Conservation (phyloP, 2,329 filamentous ascomycete genomes). For the Aspergillus tamarii region DNA sequence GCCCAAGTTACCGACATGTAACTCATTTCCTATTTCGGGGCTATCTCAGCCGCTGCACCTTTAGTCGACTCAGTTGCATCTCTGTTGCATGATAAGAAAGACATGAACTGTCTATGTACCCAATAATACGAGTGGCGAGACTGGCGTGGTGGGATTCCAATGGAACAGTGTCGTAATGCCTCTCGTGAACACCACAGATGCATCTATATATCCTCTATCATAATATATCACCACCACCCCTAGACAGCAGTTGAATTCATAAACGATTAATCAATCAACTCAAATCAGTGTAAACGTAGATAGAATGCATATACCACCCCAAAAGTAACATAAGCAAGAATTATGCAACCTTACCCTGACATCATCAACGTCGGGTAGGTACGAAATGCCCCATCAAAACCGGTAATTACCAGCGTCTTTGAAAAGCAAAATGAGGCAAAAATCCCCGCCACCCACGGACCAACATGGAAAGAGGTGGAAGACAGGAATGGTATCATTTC, state of each 20-base stretch:
- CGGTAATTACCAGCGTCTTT: not conserved
- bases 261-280: not conserved
- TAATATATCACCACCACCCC: not conserved
- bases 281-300: not conserved
- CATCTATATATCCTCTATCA: not conserved
- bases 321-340: not conserved
- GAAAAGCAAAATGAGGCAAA: not conserved
- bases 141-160: not conserved
- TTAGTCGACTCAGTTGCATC: not conserved
- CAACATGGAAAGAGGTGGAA: not conserved
- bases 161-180: not conserved
- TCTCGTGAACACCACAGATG: not conserved
- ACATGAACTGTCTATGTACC: not conserved
- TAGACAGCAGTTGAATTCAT: not conserved
- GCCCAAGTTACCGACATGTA: not conserved
- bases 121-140: not conserved
- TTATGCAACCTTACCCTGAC: not conserved
- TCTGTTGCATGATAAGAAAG: not conserved
- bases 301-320: not conserved
- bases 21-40: not conserved
- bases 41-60: not conserved
- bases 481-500: slow-evolving; percentile 2
- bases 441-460: not conserved
- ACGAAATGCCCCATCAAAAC: not conserved
- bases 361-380: not conserved